phyloP scores from a whole-genome alignment of 257 asterid species.

The Solanum pennellii region DNA sequence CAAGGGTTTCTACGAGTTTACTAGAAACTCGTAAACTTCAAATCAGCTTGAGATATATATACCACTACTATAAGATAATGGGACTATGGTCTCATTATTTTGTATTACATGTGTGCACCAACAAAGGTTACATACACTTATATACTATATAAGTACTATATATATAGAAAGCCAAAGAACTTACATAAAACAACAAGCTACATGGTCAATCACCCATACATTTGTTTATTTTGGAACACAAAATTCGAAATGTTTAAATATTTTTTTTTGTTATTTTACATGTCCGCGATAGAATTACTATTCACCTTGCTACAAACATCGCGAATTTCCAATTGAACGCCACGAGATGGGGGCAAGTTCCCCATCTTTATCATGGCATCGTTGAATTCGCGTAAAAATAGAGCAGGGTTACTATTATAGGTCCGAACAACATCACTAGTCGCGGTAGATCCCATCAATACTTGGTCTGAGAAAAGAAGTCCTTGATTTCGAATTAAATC shows the following conservation, averaged over 20 bases:
- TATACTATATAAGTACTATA: no score
- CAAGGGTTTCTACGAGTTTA: no score
- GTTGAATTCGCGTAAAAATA: background rate
- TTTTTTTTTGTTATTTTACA: background rate
- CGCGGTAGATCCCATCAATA: background rate
- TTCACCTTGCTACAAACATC: background rate
- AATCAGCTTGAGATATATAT: no score
- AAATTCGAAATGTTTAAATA: background rate
- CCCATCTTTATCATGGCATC: conserved; percentile 3
- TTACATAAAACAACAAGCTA: background rate
- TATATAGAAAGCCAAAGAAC: background rate
- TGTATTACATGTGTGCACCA: background rate
- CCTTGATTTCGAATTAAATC: background rate
- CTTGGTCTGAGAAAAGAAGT: conserved; percentile 1
- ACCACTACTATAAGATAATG: background rate
- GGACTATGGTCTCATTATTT: background rate
- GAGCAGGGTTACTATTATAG: background rate
- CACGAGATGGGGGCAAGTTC: background rate
- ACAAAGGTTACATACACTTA: background rate
- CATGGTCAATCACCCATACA: background rate
- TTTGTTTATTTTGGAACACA: background rate
- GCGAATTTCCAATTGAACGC: background rate
- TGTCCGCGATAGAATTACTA: background rate
- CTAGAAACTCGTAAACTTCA: no score
- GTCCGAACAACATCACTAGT: background rate